Conservation (phyloP, 176 grass and related monocot genomes). For the Pharus latifolius region DNA sequence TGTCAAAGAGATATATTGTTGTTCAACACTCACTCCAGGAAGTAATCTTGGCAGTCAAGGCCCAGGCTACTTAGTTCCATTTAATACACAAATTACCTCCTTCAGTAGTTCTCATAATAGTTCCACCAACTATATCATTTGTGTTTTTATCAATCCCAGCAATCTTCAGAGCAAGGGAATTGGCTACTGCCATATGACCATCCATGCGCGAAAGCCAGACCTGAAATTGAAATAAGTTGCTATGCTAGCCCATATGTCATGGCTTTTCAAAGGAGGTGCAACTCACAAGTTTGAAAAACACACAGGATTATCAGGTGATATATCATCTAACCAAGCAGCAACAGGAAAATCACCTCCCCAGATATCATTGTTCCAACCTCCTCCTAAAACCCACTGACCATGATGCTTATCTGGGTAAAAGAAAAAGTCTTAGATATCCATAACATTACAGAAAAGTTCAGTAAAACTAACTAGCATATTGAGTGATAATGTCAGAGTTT, state of each 20-base stretch:
- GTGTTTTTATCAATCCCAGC: constrained; percentile 54
- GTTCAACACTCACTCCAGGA: neutral
- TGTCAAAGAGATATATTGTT: neutral
- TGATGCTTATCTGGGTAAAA: constrained; percentile 37
- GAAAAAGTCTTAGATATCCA: neutral
- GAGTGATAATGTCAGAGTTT: neutral
- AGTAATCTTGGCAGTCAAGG: neutral
- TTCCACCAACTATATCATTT: constrained; percentile 65
- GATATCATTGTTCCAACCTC: constrained; percentile 86
- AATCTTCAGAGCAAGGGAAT: constrained; percentile 73
- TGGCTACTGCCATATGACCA: constrained; percentile 79
- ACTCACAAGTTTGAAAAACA: constrained; percentile 8
- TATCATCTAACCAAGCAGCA: constrained; percentile 74
- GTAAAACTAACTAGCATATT: neutral
- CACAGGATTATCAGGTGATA: constrained; percentile 83
- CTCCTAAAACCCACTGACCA: constrained; percentile 67
- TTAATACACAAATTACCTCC: constrained; percentile 46
- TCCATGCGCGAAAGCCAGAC: constrained; percentile 85
- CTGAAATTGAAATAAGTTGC: constrained; percentile 23
- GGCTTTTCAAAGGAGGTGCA: neutral
- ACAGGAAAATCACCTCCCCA: constrained; percentile 54
- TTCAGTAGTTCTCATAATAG: constrained; percentile 44
- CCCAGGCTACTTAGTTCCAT: neutral
- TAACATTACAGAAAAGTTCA: neutral
- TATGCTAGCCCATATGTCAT: neutral